Evolutionary conservation across 2,329 filamentous ascomycete species (phyloP).

Genomic region (Ophiostoma sp.): DNA sequence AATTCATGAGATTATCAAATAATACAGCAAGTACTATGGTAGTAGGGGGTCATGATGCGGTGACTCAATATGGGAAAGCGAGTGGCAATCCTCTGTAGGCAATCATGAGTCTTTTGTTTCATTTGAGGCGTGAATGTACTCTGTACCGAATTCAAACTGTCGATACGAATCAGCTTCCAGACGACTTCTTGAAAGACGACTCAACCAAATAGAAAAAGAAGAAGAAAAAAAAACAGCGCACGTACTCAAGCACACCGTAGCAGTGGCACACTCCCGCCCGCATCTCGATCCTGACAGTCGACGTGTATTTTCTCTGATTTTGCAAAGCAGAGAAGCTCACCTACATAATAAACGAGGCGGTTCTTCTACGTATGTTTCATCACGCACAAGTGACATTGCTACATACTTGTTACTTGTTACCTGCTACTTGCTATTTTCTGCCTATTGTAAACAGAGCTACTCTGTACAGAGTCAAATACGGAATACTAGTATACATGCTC

Average conservation of each 20-base stretch:
- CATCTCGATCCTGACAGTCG: slow-evolving; percentile 13
- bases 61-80: slow-evolving; percentile 2
- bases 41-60: background rate
- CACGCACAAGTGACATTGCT: background rate
- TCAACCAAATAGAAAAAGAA: slow-evolving; percentile 3
- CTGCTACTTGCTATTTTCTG: background rate
- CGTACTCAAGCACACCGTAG: background rate
- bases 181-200: background rate
- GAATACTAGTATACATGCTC: background rate
- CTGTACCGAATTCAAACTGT: no score
- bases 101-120: background rate
- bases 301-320: slow-evolving; percentile 5
- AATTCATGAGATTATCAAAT: slow-evolving; percentile 5
- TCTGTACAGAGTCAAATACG: background rate
- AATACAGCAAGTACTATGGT: no score
- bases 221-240: slow-evolving; percentile 2
- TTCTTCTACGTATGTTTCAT: background rate
- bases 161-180: no score
- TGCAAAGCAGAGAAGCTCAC: background rate
- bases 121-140: background rate
- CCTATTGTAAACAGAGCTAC: background rate
- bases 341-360: background rate
- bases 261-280: background rate
- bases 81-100: background rate
- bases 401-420: background rate